Evolutionary conservation across 1,284 basidiomycete genomes (phyloP).

Genomic region (Crucibulum parvulum): DNA sequence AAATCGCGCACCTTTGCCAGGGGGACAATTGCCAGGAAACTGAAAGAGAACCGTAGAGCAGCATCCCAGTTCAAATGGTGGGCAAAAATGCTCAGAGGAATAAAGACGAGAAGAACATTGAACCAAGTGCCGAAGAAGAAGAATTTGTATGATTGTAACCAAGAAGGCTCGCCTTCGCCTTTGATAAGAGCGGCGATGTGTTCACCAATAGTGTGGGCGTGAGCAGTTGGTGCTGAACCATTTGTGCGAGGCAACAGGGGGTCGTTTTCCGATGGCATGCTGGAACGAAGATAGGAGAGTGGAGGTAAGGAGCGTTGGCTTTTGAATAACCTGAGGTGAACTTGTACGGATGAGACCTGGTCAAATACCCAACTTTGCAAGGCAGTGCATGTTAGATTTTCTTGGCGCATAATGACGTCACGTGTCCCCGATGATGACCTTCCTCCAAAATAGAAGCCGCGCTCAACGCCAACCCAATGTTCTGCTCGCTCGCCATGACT

Average conservation of each 20-base stretch:
- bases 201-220: constrained; percentile 28
- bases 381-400: constrained; percentile 19
- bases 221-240: constrained; percentile 26
- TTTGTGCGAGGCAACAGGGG: constrained; percentile 48
- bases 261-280: constrained; percentile 42
- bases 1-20: constrained; percentile 70
- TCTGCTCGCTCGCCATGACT: no score
- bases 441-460: no score
- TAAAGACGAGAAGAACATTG: constrained; percentile 81
- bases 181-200: constrained; percentile 50
- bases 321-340: neutral
- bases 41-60: constrained; percentile 82
- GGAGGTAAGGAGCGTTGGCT: constrained; percentile 7
- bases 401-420: constrained; percentile 17
- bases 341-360: neutral
- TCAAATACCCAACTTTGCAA: neutral
- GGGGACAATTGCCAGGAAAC: constrained; percentile 90
- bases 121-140: constrained; percentile 78
- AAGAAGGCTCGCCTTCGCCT: constrained; percentile 67
- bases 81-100: constrained; percentile 74
- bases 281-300: constrained; percentile 10
- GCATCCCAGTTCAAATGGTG: constrained; percentile 79
- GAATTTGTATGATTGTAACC: constrained; percentile 66
- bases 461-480: no score
- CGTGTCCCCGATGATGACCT: constrained; percentile 8